Conservation (phyloP, 2,329 filamentous ascomycete species). For the Diplodia corticola region DNA sequence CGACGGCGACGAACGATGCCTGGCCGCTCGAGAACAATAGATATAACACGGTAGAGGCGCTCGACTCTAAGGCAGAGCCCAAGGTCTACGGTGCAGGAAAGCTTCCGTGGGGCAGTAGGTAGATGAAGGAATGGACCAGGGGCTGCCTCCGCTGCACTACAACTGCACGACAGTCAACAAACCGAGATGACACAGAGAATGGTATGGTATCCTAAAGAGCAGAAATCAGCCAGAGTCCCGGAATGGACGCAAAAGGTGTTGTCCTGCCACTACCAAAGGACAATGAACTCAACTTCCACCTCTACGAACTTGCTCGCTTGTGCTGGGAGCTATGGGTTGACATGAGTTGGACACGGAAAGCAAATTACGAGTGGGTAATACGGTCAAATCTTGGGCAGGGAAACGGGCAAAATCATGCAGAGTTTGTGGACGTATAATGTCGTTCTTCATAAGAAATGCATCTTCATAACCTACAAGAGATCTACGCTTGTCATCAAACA, state of each 20-base stretch:
- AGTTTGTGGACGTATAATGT: neutral
- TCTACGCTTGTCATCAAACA: neutral
- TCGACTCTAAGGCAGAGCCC: neutral
- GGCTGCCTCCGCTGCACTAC: neutral
- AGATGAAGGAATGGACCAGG: neutral
- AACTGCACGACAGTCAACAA: neutral
- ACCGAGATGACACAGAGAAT: neutral
- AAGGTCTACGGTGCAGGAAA: neutral
- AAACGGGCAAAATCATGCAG: neutral
- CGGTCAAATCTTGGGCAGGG: neutral
- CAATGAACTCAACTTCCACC: neutral
- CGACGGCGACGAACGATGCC: neutral
- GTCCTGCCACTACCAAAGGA: neutral
- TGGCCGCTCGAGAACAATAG: neutral
- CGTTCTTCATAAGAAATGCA: neutral
- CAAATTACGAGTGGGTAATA: neutral
- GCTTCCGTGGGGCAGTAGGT: neutral
- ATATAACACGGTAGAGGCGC: neutral
- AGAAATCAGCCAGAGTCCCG: neutral
- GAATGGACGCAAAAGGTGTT: neutral
- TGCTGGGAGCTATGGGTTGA: neutral
- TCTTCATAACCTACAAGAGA: slow-evolving; percentile 14
- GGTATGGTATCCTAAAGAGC: neutral
- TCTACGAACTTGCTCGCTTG: neutral
- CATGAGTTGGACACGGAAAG: neutral